These are phyloP conservation scores for Melampsora larici-populina DNA, from an alignment of 1,284 basidiomycete genomes.

Conservation along the genomic window DNA sequence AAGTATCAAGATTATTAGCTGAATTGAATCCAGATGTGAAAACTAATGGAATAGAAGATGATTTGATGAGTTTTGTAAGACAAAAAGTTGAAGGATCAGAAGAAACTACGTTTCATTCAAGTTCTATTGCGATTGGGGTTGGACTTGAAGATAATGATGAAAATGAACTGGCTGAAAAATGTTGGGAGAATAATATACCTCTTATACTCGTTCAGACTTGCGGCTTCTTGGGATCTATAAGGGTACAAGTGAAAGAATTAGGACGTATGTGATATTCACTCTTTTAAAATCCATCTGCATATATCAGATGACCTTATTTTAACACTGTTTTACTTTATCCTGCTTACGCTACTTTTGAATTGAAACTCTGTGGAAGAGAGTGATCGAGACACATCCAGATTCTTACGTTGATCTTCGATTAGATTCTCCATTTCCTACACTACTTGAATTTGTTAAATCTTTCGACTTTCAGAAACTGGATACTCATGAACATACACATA, in stretches of 20 bases:
- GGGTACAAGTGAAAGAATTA: constrained; percentile 80
- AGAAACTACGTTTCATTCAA: constrained; percentile 63
- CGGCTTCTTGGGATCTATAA: constrained; percentile 83
- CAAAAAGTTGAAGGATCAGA: constrained; percentile 49
- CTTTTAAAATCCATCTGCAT: background rate
- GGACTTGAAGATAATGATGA: constrained; percentile 59
- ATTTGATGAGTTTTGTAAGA: background rate
- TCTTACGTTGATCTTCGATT: constrained; percentile 77
- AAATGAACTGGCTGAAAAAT: constrained; percentile 40
- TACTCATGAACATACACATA: constrained; percentile 76
- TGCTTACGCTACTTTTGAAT: constrained; percentile 28
- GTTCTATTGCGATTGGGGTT: constrained; percentile 74
- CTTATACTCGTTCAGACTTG: constrained; percentile 74
- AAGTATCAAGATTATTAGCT: constrained; percentile 70
- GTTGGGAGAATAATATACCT: constrained; percentile 59
- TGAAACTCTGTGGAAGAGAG: constrained; percentile 56
- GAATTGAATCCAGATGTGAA: constrained; percentile 87
- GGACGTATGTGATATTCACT: constrained; percentile 61
- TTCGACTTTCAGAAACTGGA: constrained; percentile 74
- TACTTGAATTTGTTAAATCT: constrained; percentile 68
- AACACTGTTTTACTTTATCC: background rate
- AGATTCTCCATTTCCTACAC: constrained; percentile 78
- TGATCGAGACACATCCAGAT: constrained; percentile 91
- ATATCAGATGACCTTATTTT: constrained; percentile 9
- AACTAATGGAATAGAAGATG: constrained; percentile 61